A percentile compares a stretch with the other conserved stretches of the same genome.
Evolutionary conservation across 371 early-diverging fungal genomes (phyloP).

Genomic region (Agmasoma carcini): DNA sequence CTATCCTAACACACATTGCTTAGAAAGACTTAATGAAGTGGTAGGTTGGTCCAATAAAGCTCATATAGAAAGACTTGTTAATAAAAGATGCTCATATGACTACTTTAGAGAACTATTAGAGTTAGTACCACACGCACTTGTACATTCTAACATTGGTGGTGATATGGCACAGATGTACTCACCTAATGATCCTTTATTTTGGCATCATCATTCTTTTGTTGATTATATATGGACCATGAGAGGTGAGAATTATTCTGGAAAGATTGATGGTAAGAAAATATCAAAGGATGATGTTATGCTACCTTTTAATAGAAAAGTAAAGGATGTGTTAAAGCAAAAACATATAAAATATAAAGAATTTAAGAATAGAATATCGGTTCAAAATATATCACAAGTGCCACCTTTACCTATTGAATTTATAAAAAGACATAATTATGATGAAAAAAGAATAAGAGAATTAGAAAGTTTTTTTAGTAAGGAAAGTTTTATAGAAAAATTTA

Average conservation of each 20-base stretch:
- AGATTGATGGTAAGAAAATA: background rate
- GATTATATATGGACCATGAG: conserved; percentile 56
- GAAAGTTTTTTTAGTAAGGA: conserved; percentile 11
- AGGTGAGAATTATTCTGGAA: conserved; percentile 7
- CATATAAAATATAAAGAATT: conserved; percentile 15
- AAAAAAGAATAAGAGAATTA: conserved; percentile 1
- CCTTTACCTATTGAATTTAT: background rate
- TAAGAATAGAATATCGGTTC: background rate
- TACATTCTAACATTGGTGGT: conserved; percentile 55
- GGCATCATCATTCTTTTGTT: conserved; percentile 56
- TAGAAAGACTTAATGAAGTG: conserved; percentile 37
- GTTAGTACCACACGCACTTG: conserved; percentile 52
- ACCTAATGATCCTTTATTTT: conserved; percentile 57
- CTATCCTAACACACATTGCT: conserved; percentile 37
- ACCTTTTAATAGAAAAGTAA: conserved; percentile 18
- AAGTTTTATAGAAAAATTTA: background rate
- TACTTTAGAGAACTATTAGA: conserved; percentile 53
- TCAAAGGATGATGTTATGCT: background rate
- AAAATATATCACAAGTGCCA: background rate
- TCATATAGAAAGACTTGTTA: conserved; percentile 51
- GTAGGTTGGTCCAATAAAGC: conserved; percentile 44
- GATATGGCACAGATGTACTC: conserved; percentile 37
- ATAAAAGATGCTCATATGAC: conserved; percentile 43
- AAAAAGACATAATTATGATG: background rate
- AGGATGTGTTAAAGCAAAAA: conserved; percentile 1